Percentiles rank a stretch among this genome's conserved stretches.
Conservation (phyloP, 208 protist species). For the Leishmania martiniquensis region DNA sequence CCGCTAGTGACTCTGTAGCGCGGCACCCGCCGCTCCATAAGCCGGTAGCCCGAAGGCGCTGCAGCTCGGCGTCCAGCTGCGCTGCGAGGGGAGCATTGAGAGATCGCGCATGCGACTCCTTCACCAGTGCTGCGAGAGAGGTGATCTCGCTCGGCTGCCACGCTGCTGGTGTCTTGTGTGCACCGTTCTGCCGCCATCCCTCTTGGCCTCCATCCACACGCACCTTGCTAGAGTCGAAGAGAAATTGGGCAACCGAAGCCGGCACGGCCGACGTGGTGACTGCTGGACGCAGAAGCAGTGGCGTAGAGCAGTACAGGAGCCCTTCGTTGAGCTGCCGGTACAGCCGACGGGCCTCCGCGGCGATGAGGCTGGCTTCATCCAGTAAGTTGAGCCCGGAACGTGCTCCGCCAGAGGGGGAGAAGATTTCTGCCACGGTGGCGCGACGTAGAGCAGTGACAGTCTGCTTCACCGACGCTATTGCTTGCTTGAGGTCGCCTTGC, state of each 20-base stretch:
- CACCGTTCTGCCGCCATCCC: neutral
- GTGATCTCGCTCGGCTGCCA: conserved; percentile 25
- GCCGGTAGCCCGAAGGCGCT: conserved; percentile 7
- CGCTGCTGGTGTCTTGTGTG: conserved; percentile 4
- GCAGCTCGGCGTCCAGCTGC: conserved; percentile 29
- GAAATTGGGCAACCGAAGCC: conserved; percentile 26
- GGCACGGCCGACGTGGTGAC: conserved; percentile 28
- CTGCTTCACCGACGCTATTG: conserved; percentile 31
- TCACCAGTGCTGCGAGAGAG: conserved; percentile 37
- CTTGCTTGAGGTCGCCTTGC: conserved; percentile 43
- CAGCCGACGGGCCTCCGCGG: conserved; percentile 20
- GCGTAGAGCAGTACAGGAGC: conserved; percentile 58
- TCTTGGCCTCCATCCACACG: neutral
- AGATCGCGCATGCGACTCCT: conserved; percentile 50
- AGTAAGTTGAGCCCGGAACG: conserved; percentile 23
- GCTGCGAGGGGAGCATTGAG: conserved; percentile 60
- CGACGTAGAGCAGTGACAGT: conserved; percentile 16
- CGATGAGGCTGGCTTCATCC: conserved; percentile 41
- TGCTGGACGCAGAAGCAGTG: conserved; percentile 56
- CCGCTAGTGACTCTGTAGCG: conserved; percentile 22
- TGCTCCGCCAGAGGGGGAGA: conserved; percentile 11
- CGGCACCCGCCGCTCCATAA: conserved; percentile 34
- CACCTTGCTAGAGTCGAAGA: conserved; percentile 7
- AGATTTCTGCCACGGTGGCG: conserved; percentile 18
- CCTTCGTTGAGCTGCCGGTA: conserved; percentile 50